Conservation (phyloP, 257 asterid genomes). For the Ocimum tenuiflorum region DNA sequence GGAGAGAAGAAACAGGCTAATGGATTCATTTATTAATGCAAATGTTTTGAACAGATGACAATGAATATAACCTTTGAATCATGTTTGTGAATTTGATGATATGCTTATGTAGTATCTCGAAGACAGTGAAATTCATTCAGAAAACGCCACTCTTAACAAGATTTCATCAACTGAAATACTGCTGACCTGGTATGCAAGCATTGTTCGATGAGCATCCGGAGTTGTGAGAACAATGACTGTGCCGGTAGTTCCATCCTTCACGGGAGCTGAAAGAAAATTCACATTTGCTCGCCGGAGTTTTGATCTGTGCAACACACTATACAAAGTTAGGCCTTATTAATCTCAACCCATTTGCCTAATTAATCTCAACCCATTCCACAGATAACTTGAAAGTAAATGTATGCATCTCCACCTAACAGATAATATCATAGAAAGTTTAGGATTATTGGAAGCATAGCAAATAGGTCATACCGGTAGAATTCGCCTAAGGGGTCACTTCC, state of each 20-base stretch:
- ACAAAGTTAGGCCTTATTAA: background rate
- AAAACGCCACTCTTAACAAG: background rate
- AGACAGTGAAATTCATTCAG: background rate
- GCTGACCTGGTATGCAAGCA: constrained; percentile 91
- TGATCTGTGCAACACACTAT: constrained; percentile 59
- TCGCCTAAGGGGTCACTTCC: constrained; percentile 97
- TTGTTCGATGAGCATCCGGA: constrained; percentile 92
- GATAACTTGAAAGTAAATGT: constrained; percentile 7
- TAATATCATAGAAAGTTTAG: background rate
- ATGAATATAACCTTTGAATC: background rate
- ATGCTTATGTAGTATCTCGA: background rate
- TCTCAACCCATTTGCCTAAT: background rate
- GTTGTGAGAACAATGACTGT: constrained; percentile 94
- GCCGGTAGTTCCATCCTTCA: constrained; percentile 90
- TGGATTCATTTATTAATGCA: background rate
- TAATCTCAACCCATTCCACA: background rate
- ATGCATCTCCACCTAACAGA: constrained; percentile 49
- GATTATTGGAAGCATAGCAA: background rate
- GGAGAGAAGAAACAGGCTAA: background rate
- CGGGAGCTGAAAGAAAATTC: constrained; percentile 75
- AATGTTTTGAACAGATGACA: background rate
- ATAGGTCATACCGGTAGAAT: constrained; percentile 59
- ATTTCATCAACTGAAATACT: background rate
- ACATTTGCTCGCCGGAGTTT: constrained; percentile 89
- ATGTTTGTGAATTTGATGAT: background rate